These are phyloP conservation scores for Umbellularia californica DNA, from an alignment of 164 flowering plant species.

Conservation along the genomic window DNA sequence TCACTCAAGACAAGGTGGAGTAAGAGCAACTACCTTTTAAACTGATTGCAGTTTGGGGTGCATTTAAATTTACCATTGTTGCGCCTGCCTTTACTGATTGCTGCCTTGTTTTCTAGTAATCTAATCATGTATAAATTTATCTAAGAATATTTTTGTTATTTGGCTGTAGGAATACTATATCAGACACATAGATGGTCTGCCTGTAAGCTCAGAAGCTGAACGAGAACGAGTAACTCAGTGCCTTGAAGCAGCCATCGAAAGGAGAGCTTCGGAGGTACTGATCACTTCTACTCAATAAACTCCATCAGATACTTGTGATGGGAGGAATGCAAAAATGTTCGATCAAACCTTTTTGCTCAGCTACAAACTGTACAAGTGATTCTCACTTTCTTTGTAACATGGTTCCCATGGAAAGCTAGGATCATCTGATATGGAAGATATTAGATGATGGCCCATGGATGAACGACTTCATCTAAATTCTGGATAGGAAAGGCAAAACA, in stretches of 20 bases:
- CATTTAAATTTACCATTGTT: not conserved
- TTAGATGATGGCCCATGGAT: not conserved
- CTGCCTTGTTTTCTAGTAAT: not conserved
- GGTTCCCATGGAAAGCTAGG: not conserved
- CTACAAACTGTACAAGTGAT: not conserved
- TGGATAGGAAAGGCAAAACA: no score
- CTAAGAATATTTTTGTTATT: not conserved
- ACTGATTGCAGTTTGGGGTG: not conserved
- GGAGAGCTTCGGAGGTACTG: constrained; percentile 42
- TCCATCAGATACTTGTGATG: not conserved
- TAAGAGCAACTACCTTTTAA: not conserved
- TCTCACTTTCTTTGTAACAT: not conserved
- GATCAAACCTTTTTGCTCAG: not conserved
- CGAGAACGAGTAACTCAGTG: constrained; percentile 41
- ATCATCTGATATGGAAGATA: not conserved
- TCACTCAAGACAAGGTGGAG: no score
- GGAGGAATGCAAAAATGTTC: not conserved
- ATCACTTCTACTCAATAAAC: not conserved
- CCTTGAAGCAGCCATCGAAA: constrained; percentile 48
- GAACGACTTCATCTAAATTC: not conserved
- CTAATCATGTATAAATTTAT: not conserved
- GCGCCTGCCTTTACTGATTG: not conserved
- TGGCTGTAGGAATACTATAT: constrained; percentile 47
- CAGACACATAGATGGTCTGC: constrained; percentile 49
- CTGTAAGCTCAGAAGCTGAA: constrained; percentile 51